These are phyloP conservation scores for Vigna nakashimae DNA, from an alignment of 306 rosid species.

Conservation along the genomic window DNA sequence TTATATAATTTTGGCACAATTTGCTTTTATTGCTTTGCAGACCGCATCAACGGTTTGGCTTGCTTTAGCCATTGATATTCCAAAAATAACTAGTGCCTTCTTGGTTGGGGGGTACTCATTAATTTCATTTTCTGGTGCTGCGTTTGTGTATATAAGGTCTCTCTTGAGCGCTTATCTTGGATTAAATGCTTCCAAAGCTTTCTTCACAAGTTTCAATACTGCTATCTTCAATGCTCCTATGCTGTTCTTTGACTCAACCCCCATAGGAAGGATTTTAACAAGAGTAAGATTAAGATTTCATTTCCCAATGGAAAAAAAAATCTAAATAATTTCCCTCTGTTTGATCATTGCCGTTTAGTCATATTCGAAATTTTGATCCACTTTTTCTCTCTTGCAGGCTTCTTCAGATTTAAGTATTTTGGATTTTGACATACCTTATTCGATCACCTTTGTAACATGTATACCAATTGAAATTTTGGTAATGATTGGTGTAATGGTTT, in stretches of 20 bases:
- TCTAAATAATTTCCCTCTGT: background rate
- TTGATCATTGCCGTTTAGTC: conserved; percentile 5
- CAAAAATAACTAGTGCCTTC: conserved; percentile 50
- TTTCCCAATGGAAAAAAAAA: background rate
- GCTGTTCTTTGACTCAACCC: conserved; percentile 87
- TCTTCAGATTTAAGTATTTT: conserved; percentile 81
- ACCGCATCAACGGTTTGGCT: conserved; percentile 71
- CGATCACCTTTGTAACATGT: conserved; percentile 47
- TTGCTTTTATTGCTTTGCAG: conserved; percentile 58
- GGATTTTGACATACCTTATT: conserved; percentile 80
- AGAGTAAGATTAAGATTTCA: conserved; percentile 64
- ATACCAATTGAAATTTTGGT: conserved; percentile 46
- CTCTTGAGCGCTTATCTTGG: conserved; percentile 56
- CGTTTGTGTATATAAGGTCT: conserved; percentile 57
- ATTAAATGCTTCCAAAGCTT: conserved; percentile 74
- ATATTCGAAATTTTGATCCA: background rate
- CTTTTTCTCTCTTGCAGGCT: conserved; percentile 62
- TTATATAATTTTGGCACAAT: conserved; percentile 38
- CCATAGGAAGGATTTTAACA: conserved; percentile 80
- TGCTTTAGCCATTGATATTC: conserved; percentile 67
- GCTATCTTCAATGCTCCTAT: conserved; percentile 86
- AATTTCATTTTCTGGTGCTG: conserved; percentile 58
- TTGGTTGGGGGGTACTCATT: conserved; percentile 65
- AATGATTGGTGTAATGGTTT: conserved; percentile 61
- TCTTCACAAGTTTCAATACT: conserved; percentile 64